Conservation (phyloP, 176 grass and related monocot genomes). For the Bothriochloa decipiens region DNA sequence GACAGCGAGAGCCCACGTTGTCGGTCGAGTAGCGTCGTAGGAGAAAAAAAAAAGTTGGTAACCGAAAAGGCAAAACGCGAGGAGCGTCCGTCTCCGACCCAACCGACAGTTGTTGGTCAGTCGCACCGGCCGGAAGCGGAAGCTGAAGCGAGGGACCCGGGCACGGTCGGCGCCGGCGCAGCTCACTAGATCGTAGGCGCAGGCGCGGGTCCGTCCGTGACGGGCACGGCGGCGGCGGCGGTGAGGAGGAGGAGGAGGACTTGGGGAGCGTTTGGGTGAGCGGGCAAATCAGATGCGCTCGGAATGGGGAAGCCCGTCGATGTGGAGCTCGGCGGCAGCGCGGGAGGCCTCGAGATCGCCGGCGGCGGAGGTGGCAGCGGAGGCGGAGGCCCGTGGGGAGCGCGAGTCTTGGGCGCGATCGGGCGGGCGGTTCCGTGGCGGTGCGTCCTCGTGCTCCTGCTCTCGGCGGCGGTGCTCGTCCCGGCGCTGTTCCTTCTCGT, state of each 20-base stretch:
- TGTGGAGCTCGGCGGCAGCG: slow-evolving; percentile 56
- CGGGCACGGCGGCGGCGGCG: not conserved
- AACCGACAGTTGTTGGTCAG: slow-evolving; percentile 31
- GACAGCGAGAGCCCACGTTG: not conserved
- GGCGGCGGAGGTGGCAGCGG: slow-evolving; percentile 36
- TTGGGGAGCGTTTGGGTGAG: not conserved
- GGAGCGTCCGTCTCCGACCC: not conserved
- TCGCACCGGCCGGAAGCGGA: slow-evolving; percentile 11
- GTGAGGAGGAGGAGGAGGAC: not conserved
- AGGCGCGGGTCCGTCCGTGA: not conserved
- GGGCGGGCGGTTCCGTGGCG: slow-evolving; percentile 41
- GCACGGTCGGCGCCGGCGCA: not conserved
- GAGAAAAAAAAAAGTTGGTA: not conserved
- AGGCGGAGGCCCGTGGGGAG: not conserved
- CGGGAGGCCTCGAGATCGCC: slow-evolving; percentile 46
- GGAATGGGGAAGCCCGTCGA: slow-evolving; percentile 79
- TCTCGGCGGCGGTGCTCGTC: slow-evolving; percentile 58
- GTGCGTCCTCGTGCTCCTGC: slow-evolving; percentile 52
- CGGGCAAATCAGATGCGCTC: slow-evolving; percentile 61
- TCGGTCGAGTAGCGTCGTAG: not conserved
- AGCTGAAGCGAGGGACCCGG: slow-evolving; percentile 15
- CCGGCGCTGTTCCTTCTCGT: slow-evolving; percentile 58
- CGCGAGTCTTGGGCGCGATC: slow-evolving; percentile 14
- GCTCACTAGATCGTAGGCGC: not conserved
- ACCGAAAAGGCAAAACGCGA: not conserved